phyloP scores from a whole-genome alignment of 148 eudicot species.

The Arctostaphylos glauca region DNA sequence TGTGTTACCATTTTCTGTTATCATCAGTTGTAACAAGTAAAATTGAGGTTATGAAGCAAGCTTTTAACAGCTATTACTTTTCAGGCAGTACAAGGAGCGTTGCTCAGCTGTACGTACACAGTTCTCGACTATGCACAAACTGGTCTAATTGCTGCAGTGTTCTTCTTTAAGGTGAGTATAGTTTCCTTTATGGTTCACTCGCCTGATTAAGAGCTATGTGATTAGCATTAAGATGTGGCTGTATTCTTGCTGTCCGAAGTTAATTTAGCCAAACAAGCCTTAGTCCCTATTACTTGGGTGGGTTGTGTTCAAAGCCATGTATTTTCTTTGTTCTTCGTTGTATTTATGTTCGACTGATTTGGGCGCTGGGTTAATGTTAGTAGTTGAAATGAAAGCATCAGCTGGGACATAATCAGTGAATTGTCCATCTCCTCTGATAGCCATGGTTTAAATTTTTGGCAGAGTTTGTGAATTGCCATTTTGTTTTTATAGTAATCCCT shows the following conservation, averaged over 20 bases:
- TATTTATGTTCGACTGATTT: background rate
- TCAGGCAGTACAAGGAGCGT: slow-evolving; percentile 80
- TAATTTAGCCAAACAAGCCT: background rate
- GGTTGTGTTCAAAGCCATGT: background rate
- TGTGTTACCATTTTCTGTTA: background rate
- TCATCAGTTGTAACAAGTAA: background rate
- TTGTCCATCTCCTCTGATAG: background rate
- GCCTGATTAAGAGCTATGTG: background rate
- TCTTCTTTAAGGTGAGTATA: slow-evolving; percentile 77
- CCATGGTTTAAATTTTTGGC: background rate
- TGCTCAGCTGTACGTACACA: slow-evolving; percentile 76
- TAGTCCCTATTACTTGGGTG: background rate
- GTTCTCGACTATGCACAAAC: slow-evolving; percentile 97
- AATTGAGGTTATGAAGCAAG: background rate
- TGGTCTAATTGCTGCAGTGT: slow-evolving; percentile 93
- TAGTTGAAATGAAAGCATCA: background rate
- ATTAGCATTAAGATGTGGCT: background rate
- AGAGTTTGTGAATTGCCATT: slow-evolving; percentile 5
- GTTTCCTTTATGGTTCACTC: background rate
- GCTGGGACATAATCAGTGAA: background rate
- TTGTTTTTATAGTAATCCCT: background rate
- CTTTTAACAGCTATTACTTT: slow-evolving; percentile 16
- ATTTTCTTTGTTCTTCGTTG: background rate
- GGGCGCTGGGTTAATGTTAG: background rate
- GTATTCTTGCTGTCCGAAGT: background rate